Percentiles rank a stretch among this genome's conserved stretches.
Evolutionary conservation across 2,329 filamentous ascomycete genomes (phyloP).

Genomic region (Fusarium protoensiforme): DNA sequence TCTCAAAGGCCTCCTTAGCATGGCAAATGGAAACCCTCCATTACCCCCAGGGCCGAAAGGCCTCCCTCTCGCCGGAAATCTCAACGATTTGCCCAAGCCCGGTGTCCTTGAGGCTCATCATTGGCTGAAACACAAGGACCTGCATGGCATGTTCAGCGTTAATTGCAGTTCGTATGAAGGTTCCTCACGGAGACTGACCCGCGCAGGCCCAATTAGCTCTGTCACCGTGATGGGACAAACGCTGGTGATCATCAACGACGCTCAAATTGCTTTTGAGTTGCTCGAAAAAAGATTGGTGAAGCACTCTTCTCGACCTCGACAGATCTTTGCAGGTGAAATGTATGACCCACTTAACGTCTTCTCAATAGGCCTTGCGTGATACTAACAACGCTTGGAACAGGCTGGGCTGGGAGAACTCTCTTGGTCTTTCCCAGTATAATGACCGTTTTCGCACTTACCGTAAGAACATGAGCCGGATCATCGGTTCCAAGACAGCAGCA

Average conservation of each 20-base stretch:
- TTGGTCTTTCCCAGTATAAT: constrained; percentile 50
- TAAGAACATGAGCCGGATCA: constrained; percentile 55
- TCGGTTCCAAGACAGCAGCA: constrained; percentile 55
- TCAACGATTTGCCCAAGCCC: constrained; percentile 21
- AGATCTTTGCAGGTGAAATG: constrained; percentile 30
- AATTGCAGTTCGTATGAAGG: not conserved
- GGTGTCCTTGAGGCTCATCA: constrained; percentile 23
- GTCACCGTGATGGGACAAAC: constrained; percentile 54
- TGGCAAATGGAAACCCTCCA: not conserved
- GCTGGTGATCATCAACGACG: constrained; percentile 54
- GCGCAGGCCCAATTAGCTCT: constrained; percentile 57
- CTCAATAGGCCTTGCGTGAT: fast-evolving
- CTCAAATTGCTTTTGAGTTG: constrained; percentile 49
- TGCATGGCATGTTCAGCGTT: constrained; percentile 13
- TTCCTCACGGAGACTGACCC: too few species aligned
- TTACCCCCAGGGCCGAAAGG: constrained; percentile 32
- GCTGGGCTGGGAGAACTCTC: constrained; percentile 44
- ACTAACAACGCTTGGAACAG: not conserved
- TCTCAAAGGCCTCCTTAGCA: not conserved
- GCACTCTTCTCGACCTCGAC: constrained; percentile 23
- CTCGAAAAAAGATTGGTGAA: constrained; percentile 41
- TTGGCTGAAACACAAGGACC: constrained; percentile 32
- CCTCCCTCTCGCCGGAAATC: constrained; percentile 24
- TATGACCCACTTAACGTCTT: not conserved
- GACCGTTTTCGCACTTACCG: constrained; percentile 54